phyloP scores from a whole-genome alignment of 2,329 filamentous ascomycete species.

The Sporothrix pallida region DNA sequence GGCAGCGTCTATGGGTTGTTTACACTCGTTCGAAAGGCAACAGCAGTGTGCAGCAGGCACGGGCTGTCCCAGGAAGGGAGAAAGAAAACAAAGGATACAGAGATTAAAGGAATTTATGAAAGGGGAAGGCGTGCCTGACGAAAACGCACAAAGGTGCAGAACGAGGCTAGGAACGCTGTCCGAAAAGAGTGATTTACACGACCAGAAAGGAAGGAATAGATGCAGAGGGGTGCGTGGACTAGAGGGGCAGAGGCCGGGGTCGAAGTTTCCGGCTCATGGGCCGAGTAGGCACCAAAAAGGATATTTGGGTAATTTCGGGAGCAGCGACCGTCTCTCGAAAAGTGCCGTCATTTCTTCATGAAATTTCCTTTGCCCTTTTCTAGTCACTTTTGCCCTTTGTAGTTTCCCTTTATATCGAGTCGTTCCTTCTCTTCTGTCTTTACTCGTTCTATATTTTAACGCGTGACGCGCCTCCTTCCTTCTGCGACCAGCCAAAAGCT shows the following conservation, averaged over 20 bases:
- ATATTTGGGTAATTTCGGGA: slow-evolving; percentile 29
- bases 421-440: no score
- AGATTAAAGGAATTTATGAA: background rate
- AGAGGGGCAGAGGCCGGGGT: background rate
- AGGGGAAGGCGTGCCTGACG: slow-evolving; percentile 2
- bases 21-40: slow-evolving; percentile 17
- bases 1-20: background rate
- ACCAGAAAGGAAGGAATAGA: slow-evolving; percentile 31
- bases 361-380: background rate
- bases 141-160: slow-evolving; percentile 12
- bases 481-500: background rate
- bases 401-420: background rate
- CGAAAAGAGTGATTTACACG: slow-evolving; percentile 29
- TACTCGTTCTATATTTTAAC: background rate
- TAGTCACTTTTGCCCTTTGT: background rate
- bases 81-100: background rate
- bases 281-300: slow-evolving; percentile 16
- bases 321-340: background rate
- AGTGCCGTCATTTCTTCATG: background rate
- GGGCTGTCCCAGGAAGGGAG: background rate
- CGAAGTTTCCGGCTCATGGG: slow-evolving; percentile 2
- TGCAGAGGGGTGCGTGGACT: slow-evolving; percentile 18
- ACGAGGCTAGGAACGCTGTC: slow-evolving; percentile 16
- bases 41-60: background rate
- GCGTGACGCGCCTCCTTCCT: background rate